Evolutionary conservation across 345 rosid genomes (phyloP).

Genomic region (Turritis glabra): DNA sequence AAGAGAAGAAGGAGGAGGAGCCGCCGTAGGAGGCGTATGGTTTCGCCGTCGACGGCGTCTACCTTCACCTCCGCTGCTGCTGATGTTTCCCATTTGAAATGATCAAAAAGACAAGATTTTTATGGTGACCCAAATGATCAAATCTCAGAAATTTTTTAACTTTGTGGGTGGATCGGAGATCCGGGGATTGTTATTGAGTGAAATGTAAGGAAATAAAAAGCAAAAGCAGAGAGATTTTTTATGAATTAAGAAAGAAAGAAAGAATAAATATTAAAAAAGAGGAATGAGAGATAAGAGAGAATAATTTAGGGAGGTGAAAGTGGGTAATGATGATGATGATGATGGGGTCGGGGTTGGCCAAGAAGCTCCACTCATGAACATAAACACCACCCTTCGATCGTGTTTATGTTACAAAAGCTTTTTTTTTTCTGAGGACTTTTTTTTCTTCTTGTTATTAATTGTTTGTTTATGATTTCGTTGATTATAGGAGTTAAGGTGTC

Average conservation of each 20-base stretch:
- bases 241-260: constrained; percentile 17
- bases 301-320: constrained; percentile 17
- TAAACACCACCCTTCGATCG: background rate
- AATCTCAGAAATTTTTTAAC: background rate
- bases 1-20: constrained; percentile 38
- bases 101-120: constrained; percentile 4
- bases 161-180: constrained; percentile 22
- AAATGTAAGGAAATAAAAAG: constrained; percentile 1
- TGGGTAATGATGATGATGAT: constrained; percentile 29
- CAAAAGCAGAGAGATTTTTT: constrained; percentile 3
- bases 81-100: constrained; percentile 63
- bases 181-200: constrained; percentile 25
- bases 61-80: constrained; percentile 55
- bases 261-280: background rate
- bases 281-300: constrained; percentile 28
- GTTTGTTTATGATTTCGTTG: constrained; percentile 13
- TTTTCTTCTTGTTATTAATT: background rate
- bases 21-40: constrained; percentile 41
- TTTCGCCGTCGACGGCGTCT: constrained; percentile 61
- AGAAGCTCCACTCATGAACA: constrained; percentile 48
- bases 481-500: background rate
- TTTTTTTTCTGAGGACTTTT: background rate
- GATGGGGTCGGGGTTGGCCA: constrained; percentile 48
- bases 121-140: constrained; percentile 13
- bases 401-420: constrained; percentile 12